phyloP scores from a whole-genome alignment of 345 rosid species.

The Citrus unshiu region DNA sequence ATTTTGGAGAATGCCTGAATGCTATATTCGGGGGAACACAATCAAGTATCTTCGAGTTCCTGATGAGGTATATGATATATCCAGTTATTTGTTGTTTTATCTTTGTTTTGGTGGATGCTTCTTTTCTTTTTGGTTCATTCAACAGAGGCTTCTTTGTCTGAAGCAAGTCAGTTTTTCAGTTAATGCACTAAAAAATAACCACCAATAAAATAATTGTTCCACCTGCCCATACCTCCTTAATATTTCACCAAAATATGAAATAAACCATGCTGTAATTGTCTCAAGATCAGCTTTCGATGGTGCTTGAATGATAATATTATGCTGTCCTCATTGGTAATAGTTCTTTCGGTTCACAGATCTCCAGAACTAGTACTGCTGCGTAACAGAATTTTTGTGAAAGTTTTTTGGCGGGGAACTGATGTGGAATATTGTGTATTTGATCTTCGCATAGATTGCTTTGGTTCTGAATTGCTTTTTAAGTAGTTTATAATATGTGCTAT shows the following conservation, averaged over 20 bases:
- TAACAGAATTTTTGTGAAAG: neutral
- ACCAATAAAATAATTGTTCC: neutral
- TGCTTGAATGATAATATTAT: neutral
- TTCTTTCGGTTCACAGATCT: neutral
- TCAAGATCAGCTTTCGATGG: neutral
- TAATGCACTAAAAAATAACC: neutral
- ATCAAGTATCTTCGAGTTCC: constrained; percentile 99
- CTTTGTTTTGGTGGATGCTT: neutral
- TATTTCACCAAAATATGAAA: neutral
- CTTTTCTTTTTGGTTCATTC: neutral
- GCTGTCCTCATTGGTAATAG: neutral
- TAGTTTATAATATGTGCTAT: neutral
- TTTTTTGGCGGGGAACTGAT: neutral
- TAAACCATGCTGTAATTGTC: neutral
- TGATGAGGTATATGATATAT: constrained; percentile 62
- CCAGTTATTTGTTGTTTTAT: neutral
- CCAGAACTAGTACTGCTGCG: neutral
- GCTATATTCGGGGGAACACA: constrained; percentile 98
- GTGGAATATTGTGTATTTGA: neutral
- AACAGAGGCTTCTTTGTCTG: neutral
- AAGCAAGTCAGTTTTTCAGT: constrained; percentile 1
- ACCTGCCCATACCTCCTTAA: neutral
- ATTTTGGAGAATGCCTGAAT: constrained; percentile 99
- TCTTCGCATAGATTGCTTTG: neutral
- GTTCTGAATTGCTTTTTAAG: neutral